Percentiles rank a stretch among this genome's conserved stretches.
Evolutionary conservation across 1,284 basidiomycete genomes (phyloP).

Genomic region (Hypsizygus ulmarius): DNA sequence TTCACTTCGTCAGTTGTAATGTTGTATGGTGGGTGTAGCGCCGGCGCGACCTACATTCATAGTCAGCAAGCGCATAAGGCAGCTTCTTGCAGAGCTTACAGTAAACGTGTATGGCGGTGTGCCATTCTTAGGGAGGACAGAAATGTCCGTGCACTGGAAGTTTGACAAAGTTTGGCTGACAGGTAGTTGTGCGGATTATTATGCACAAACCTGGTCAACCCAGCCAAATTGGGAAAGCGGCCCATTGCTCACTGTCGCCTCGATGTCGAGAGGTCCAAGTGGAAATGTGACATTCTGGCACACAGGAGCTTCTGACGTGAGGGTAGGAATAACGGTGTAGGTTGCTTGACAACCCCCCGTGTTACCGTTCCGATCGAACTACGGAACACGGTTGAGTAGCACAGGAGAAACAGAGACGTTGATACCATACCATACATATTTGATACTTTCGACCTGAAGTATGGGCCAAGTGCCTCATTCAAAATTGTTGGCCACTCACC

Average conservation of each 20-base stretch:
- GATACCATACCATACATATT: conserved; percentile 56
- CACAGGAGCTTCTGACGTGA: conserved; percentile 31
- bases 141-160: conserved; percentile 52
- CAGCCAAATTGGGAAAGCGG: conserved; percentile 57
- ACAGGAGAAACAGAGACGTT: too few species aligned
- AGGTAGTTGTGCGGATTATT: not conserved
- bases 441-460: conserved; percentile 42
- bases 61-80: not conserved
- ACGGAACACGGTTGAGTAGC: not conserved
- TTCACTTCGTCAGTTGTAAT: conserved; percentile 42
- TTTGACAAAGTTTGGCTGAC: conserved; percentile 6
- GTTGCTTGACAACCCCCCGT: conserved; percentile 59
- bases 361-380: conserved; percentile 55
- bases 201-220: conserved; percentile 44
- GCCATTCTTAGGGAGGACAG: conserved; percentile 51
- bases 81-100: conserved; percentile 27
- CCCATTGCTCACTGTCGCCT: conserved; percentile 43
- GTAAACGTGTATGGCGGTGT: conserved; percentile 59
- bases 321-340: conserved; percentile 49
- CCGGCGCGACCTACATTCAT: conserved; percentile 47
- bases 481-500: conserved; percentile 28
- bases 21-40: conserved; percentile 57
- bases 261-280: conserved; percentile 40
- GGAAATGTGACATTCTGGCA: conserved; percentile 52
- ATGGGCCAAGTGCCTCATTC: conserved; percentile 1